A percentile compares a stretch with the other conserved stretches of the same genome.
phyloP scores from a whole-genome alignment of 192 early-diverging fungal genomes.

The Gonapodya sp. region DNA sequence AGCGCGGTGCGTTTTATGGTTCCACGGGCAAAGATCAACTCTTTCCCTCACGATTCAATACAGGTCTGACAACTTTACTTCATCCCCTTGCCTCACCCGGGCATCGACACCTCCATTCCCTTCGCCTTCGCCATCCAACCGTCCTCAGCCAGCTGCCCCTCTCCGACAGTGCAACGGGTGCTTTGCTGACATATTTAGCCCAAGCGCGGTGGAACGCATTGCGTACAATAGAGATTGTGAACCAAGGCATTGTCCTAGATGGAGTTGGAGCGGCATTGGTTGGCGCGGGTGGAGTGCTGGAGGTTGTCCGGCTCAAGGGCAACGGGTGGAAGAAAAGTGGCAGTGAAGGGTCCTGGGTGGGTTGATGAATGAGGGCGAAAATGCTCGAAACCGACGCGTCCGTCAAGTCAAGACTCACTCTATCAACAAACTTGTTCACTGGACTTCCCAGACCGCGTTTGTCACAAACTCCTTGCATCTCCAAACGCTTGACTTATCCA shows the following conservation, averaged over 20 bases:
- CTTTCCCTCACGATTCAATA: too few species aligned
- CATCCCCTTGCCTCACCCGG: neutral
- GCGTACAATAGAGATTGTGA: neutral
- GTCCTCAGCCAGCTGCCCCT: neutral
- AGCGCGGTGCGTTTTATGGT: neutral
- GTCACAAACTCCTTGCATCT: neutral
- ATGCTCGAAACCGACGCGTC: neutral
- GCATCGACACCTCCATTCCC: neutral
- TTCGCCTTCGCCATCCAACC: neutral
- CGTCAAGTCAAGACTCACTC: neutral
- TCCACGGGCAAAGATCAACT: too few species aligned
- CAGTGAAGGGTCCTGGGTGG: neutral
- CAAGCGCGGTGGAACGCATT: neutral
- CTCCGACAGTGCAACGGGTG: neutral
- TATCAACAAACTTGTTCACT: too few species aligned
- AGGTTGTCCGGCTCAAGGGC: neutral
- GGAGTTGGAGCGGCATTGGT: neutral
- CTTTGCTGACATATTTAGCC: neutral
- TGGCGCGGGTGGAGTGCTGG: neutral
- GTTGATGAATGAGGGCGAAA: neutral
- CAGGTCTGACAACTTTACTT: neutral
- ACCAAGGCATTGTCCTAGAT: neutral
- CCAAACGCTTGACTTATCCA: neutral
- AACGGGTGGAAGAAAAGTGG: neutral
- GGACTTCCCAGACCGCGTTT: neutral